Evolutionary conservation across 352 stramenopile genomes (phyloP).

Genomic region (Phytopythium vexans): DNA sequence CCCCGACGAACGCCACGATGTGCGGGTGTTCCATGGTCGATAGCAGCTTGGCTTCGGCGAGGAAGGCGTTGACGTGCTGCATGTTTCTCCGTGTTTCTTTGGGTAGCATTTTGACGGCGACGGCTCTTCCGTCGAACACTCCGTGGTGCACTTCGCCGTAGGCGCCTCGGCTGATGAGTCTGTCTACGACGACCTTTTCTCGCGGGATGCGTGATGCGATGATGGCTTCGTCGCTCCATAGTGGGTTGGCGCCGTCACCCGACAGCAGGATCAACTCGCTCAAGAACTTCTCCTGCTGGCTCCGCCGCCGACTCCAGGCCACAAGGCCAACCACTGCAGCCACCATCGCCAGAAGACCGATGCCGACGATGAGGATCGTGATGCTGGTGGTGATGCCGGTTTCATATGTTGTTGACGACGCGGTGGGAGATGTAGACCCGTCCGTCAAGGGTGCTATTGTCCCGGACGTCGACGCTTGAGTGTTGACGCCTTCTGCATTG

Average conservation of each 20-base stretch:
- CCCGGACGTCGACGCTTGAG: too few species aligned
- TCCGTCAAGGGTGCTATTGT: too few species aligned
- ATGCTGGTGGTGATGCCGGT: too few species aligned
- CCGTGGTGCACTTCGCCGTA: slow-evolving; percentile 26
- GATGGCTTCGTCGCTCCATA: slow-evolving; percentile 1
- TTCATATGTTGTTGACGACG: too few species aligned
- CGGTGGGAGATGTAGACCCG: too few species aligned
- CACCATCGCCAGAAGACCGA: too few species aligned
- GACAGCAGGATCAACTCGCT: too few species aligned
- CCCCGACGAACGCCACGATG: slow-evolving; percentile 23
- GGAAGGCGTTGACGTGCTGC: slow-evolving; percentile 14
- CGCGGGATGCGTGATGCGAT: slow-evolving; percentile 1
- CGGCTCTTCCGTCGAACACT: slow-evolving; percentile 9
- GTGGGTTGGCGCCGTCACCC: too few species aligned
- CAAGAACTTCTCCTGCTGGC: not conserved
- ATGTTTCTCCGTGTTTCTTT: slow-evolving; percentile 9
- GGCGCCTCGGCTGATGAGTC: slow-evolving; percentile 14
- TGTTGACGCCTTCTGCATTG: too few species aligned
- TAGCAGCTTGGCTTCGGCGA: slow-evolving; percentile 22
- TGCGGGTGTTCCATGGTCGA: slow-evolving; percentile 12
- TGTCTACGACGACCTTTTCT: not conserved
- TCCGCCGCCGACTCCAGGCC: not conserved
- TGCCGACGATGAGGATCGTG: too few species aligned
- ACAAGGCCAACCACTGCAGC: too few species aligned
- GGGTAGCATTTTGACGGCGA: slow-evolving; percentile 28